phyloP scores from a whole-genome alignment of 139 green algal genomes.

The Nannochloris sp. region DNA sequence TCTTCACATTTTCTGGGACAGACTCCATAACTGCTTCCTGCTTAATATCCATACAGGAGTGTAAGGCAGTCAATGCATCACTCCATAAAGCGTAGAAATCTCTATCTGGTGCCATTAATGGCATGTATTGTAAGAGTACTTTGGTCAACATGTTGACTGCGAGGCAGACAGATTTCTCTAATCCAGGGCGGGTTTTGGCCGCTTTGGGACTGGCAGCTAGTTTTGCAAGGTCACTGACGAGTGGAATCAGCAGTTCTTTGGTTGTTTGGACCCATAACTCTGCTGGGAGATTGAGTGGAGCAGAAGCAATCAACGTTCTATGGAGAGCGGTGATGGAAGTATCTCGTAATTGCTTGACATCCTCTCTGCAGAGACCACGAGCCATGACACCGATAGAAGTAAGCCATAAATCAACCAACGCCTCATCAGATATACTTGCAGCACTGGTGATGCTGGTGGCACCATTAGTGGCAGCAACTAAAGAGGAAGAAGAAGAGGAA shows the following conservation, averaged over 20 bases:
- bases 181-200: constrained; percentile 14
- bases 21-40: constrained; percentile 74
- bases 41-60: constrained; percentile 42
- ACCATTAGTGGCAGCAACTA: no score
- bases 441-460: background rate
- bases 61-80: constrained; percentile 28
- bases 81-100: constrained; percentile 49
- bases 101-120: constrained; percentile 14
- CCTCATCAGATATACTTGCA: constrained; percentile 19
- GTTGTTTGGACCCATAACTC: constrained; percentile 43
- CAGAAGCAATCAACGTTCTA: constrained; percentile 53
- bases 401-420: constrained; percentile 54
- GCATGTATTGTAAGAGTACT: constrained; percentile 51
- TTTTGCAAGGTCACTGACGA: constrained; percentile 7
- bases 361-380: constrained; percentile 29
- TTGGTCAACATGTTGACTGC: constrained; percentile 57
- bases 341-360: constrained; percentile 44
- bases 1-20: constrained; percentile 88
- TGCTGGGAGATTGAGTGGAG: constrained; percentile 46
- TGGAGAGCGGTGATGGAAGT: constrained; percentile 53
- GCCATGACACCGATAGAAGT: constrained; percentile 38
- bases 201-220: background rate
- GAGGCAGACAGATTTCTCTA: constrained; percentile 50
- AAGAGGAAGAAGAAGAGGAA: background rate
- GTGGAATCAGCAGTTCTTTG: constrained; percentile 42